These are phyloP conservation scores for Exidia glandulosa DNA, from an alignment of 768 basidiomycete genomes.

Conservation along the genomic window DNA sequence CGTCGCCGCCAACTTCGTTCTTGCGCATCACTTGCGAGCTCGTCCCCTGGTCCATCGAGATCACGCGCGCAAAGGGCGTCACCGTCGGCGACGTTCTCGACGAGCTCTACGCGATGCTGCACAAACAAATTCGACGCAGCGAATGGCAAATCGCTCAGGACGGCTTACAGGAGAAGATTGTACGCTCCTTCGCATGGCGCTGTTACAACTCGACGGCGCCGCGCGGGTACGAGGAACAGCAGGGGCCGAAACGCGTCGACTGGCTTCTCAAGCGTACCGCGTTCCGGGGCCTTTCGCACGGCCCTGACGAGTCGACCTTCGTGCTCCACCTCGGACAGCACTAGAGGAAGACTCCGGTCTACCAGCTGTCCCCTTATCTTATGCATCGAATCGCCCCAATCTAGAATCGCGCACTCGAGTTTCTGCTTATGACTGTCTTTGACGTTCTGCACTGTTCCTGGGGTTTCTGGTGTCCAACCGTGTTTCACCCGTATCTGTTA, in stretches of 20 bases:
- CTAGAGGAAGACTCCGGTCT: too few relatives aligned
- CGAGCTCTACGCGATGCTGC: conserved; percentile 2
- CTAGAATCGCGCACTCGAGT: too few relatives aligned
- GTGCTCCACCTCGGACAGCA: conserved; percentile 5
- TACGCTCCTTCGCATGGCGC: conserved; percentile 4
- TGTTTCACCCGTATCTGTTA: too few relatives aligned
- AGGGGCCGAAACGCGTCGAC: conserved; percentile 6
- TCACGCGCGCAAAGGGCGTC: not conserved
- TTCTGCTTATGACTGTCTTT: too few relatives aligned
- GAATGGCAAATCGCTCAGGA: conserved; percentile 3
- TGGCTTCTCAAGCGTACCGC: conserved; percentile 7
- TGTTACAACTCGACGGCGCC: conserved; percentile 2
- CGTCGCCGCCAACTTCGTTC: not conserved
- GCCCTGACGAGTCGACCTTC: not conserved
- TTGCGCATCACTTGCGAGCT: conserved; percentile 3
- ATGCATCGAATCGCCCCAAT: too few relatives aligned
- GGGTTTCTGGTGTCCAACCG: too few relatives aligned
- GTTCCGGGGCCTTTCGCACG: conserved; percentile 4
- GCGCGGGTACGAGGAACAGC: conserved; percentile 1
- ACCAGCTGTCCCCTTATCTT: too few relatives aligned
- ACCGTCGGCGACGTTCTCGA: conserved; percentile 9
- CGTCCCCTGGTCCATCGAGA: conserved; percentile 4
- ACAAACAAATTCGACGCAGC: not conserved
- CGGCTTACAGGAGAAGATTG: not conserved
- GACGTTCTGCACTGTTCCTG: too few relatives aligned